Conservation (phyloP, 768 basidiomycete species). For the Leccinum fibrillosum region DNA sequence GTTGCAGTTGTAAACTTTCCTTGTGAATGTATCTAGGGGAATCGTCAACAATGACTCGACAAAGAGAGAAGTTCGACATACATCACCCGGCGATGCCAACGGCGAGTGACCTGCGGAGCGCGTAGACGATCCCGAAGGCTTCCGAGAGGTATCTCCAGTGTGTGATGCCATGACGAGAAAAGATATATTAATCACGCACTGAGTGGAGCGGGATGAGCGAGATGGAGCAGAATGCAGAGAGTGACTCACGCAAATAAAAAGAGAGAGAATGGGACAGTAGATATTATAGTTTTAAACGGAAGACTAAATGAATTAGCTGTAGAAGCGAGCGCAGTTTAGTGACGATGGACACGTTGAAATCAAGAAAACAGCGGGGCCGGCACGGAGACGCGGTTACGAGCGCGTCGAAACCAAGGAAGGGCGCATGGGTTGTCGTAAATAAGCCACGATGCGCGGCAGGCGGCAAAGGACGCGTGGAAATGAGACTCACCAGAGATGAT, state of each 20-base stretch:
- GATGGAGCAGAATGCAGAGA: constrained; percentile 4
- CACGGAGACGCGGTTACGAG: constrained; percentile 30
- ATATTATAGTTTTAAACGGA: constrained; percentile 34
- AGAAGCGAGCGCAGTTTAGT: constrained; percentile 23
- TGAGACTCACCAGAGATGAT: constrained; percentile 32
- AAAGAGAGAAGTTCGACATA: constrained; percentile 30
- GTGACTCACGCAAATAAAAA: constrained; percentile 30
- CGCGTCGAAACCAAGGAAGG: constrained; percentile 26
- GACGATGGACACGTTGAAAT: constrained; percentile 23
- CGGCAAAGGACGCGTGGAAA: constrained; percentile 30
- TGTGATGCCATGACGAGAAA: constrained; percentile 31
- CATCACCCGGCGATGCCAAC: constrained; percentile 55
- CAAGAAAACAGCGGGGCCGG: constrained; percentile 21
- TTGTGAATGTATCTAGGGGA: constrained; percentile 37
- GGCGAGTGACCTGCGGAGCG: constrained; percentile 65
- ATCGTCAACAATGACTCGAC: constrained; percentile 7
- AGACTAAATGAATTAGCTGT: constrained; percentile 36
- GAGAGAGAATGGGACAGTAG: constrained; percentile 17
- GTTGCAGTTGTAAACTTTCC: constrained; percentile 42
- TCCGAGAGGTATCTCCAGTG: constrained; percentile 49
- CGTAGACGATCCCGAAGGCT: constrained; percentile 68
- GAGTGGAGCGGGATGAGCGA: constrained; percentile 16
- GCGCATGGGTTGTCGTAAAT: constrained; percentile 29
- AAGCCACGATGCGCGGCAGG: constrained; percentile 29
- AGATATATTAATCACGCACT: constrained; percentile 31